phyloP scores from a whole-genome alignment of 2,329 filamentous ascomycete species.

The Colletotrichum orchidophilum region DNA sequence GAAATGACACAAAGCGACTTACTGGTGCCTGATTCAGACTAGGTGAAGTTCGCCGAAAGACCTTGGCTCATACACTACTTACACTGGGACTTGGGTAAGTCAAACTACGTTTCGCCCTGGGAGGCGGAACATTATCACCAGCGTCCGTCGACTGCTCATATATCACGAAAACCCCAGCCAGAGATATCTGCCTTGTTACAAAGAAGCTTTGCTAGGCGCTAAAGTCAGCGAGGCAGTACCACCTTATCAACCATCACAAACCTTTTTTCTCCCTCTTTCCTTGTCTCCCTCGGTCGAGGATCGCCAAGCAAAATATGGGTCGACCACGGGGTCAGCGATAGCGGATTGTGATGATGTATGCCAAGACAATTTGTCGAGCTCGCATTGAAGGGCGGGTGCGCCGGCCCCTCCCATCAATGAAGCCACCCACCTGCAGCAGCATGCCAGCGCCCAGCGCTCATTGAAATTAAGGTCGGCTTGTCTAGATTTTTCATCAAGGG shows the following conservation, averaged over 20 bases:
- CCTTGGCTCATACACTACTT: background rate
- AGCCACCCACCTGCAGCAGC: slow-evolving; percentile 1
- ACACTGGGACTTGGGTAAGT: too few species aligned
- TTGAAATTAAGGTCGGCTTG: background rate
- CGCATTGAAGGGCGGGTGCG: slow-evolving; percentile 9
- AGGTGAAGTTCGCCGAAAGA: background rate
- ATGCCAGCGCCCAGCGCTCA: background rate
- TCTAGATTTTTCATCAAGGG: background rate
- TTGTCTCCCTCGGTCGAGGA: background rate
- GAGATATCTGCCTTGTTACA: background rate
- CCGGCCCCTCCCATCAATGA: slow-evolving; percentile 16
- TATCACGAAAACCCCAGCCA: background rate
- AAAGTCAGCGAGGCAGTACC: background rate
- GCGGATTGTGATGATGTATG: slow-evolving; percentile 20
- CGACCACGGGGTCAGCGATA: background rate
- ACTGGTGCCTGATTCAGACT: background rate
- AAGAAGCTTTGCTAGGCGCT: background rate
- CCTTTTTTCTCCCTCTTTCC: background rate
- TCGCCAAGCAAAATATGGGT: slow-evolving; percentile 1
- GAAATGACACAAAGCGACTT: background rate
- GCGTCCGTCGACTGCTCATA: background rate
- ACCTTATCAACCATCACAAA: background rate
- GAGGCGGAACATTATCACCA: background rate
- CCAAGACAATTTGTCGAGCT: slow-evolving; percentile 14
- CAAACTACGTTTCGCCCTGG: background rate